Evolutionary conservation across 805 yeast genomes (phyloP).

Genomic region (Wickerhamiella sergipiensis): DNA sequence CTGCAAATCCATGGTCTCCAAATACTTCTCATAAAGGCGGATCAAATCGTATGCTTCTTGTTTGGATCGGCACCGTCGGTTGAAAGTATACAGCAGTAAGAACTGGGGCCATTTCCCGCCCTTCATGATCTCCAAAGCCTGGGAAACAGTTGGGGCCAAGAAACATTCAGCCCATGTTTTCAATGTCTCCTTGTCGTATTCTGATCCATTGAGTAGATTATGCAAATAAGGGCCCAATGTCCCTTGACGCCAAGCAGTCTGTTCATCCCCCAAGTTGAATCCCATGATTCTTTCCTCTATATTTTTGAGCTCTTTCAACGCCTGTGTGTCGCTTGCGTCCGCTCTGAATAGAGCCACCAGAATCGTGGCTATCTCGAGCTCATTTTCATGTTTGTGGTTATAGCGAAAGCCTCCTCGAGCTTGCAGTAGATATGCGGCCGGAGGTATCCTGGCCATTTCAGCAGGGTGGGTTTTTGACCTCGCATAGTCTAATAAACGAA

Average conservation of each 20-base stretch:
- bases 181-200: not conserved
- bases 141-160: conserved; percentile 8
- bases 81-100: conserved; percentile 16
- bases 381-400: not conserved
- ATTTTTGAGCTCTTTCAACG: not conserved
- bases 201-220: not conserved
- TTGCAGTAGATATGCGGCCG: conserved; percentile 5
- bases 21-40: conserved; percentile 12
- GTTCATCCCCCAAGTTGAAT: not conserved
- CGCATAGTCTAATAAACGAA: conserved; percentile 12
- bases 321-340: not conserved
- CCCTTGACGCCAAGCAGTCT: not conserved
- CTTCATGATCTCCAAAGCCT: conserved; percentile 14
- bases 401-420: conserved; percentile 12
- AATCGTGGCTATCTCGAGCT: conserved; percentile 8
- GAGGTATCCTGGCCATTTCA: conserved; percentile 2
- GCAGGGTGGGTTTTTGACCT: conserved; percentile 4
- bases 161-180: conserved; percentile 6
- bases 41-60: conserved; percentile 17
- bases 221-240: not conserved
- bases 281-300: not conserved
- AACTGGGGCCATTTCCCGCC: conserved; percentile 20
- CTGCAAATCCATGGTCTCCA: conserved; percentile 4
- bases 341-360: not conserved
- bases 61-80: conserved; percentile 15